Conservation (phyloP, 371 early-diverging fungal species). For the Apophysomyces ossiformis region DNA sequence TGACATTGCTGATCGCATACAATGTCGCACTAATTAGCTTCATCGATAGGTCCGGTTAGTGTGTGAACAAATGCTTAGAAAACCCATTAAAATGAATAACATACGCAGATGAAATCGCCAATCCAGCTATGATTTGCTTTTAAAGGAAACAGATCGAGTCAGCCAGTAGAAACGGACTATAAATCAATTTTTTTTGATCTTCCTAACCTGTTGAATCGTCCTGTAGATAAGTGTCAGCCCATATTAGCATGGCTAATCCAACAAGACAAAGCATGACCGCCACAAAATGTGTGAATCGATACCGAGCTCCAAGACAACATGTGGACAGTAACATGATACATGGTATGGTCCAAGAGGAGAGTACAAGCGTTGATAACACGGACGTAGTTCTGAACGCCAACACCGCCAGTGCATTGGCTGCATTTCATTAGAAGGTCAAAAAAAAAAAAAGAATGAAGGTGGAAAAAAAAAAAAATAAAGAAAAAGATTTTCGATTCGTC, state of each 20-base stretch:
- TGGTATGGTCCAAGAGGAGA: conserved; percentile 51
- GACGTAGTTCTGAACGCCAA: conserved; percentile 52
- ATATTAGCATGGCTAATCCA: conserved; percentile 44
- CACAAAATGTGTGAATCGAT: conserved; percentile 30
- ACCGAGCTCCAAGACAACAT: conserved; percentile 31
- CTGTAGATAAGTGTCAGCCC: conserved; percentile 31
- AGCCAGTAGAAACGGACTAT: conserved; percentile 1
- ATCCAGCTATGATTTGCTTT: conserved; percentile 51
- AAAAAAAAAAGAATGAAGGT: too few relatives aligned
- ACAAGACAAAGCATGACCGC: conserved; percentile 36
- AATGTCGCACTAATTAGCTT: conserved; percentile 47
- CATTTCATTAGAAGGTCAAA: not conserved
- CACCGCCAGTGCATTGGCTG: conserved; percentile 49
- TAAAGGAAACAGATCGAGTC: conserved; percentile 17
- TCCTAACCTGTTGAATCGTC: conserved; percentile 21
- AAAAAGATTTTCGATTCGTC: too few relatives aligned
- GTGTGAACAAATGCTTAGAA: not conserved
- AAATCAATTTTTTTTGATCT: too few relatives aligned
- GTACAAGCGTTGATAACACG: conserved; percentile 41
- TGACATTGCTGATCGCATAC: conserved; percentile 50
- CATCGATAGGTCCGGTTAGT: too few relatives aligned
- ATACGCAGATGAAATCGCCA: conserved; percentile 50
- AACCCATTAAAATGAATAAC: conserved; percentile 9
- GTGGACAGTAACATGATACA: conserved; percentile 48
- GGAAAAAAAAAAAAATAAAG: too few relatives aligned